Percentiles rank a stretch among this genome's conserved stretches.
These are phyloP conservation scores for Sequoiadendron giganteum DNA, from an alignment of 75 land plant genomes.

Conservation along the genomic window DNA sequence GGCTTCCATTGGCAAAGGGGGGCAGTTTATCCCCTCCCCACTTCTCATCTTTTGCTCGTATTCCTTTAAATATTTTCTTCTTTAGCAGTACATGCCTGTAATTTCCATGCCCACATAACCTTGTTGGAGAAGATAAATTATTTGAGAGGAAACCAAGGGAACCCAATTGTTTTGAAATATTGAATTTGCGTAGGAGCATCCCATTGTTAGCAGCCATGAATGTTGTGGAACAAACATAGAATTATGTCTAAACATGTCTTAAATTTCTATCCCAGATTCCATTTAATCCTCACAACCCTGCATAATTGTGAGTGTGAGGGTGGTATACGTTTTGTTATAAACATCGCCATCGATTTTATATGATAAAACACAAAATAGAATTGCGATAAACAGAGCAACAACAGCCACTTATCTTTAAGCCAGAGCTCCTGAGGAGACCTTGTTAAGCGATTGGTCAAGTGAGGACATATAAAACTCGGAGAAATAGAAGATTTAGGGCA, in stretches of 20 bases:
- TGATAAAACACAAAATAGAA: background rate
- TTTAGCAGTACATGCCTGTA: background rate
- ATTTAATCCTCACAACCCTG: background rate
- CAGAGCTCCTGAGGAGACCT: no score
- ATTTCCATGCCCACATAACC: background rate
- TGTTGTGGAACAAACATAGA: background rate
- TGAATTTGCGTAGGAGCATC: background rate
- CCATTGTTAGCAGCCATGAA: slow-evolving; percentile 6
- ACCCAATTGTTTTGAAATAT: background rate
- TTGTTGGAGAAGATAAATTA: background rate
- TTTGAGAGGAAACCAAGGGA: background rate
- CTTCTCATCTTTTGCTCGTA: background rate
- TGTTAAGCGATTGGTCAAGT: no score
- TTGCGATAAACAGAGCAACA: background rate
- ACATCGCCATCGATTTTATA: background rate
- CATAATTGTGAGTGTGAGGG: background rate
- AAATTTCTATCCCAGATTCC: background rate
- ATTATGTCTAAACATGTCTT: background rate
- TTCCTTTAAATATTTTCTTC: background rate
- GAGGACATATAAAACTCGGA: no score
- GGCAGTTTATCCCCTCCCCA: slow-evolving; percentile 3
- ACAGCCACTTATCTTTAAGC: background rate
- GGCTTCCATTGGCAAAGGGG: slow-evolving; percentile 53
- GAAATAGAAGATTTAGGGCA: no score
- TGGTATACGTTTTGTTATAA: background rate